Percentiles rank a stretch among this genome's conserved stretches.
These are phyloP conservation scores for Dryas integrifolia DNA, from an alignment of 331 rosid genomes.

Conservation along the genomic window DNA sequence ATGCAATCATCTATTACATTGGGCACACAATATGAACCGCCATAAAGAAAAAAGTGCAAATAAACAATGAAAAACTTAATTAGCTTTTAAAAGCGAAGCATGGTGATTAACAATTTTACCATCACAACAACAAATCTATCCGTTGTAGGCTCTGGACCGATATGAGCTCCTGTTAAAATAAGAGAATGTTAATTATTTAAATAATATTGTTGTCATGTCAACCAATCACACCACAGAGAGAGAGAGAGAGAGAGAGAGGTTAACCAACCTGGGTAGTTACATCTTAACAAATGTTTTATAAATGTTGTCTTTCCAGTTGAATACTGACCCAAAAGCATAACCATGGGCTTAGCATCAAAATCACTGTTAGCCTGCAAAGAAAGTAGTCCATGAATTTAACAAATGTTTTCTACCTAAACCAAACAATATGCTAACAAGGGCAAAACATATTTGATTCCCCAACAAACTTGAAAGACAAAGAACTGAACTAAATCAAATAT, in stretches of 20 bases:
- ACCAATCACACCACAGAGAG: neutral
- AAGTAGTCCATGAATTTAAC: neutral
- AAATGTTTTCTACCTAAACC: neutral
- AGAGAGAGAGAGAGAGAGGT: slow-evolving; percentile 1
- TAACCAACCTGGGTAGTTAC: slow-evolving; percentile 78
- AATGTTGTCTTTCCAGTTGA: slow-evolving; percentile 96
- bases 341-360: slow-evolving; percentile 97
- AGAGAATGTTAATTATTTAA: neutral
- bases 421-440: neutral
- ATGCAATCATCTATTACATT: slow-evolving; percentile 4
- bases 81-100: neutral
- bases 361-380: slow-evolving; percentile 67
- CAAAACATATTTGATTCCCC: neutral
- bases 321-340: slow-evolving; percentile 96
- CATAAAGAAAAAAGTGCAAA: neutral
- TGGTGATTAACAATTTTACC: slow-evolving; percentile 44
- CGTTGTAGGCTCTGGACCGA: slow-evolving; percentile 98
- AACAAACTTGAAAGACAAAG: neutral
- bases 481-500: neutral
- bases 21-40: neutral
- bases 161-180: slow-evolving; percentile 71
- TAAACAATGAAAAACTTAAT: neutral
- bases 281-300: slow-evolving; percentile 72
- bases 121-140: slow-evolving; percentile 94
- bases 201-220: neutral